Evolutionary conservation across 2,329 filamentous ascomycete species (phyloP).

Genomic region (Cladosporium sp.): DNA sequence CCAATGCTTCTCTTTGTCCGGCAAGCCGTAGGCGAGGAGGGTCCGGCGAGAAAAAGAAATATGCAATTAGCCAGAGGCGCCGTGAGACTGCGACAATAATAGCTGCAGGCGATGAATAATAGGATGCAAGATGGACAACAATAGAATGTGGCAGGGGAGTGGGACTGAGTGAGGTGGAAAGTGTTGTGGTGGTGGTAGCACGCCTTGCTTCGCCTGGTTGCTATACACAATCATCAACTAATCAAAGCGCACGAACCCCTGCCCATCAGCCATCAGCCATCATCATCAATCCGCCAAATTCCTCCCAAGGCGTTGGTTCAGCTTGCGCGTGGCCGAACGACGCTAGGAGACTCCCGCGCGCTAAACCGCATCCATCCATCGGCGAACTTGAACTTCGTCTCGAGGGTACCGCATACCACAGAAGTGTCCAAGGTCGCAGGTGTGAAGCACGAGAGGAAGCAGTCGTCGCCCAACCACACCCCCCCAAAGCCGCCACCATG

Average conservation of each 20-base stretch:
- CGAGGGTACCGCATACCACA: background rate
- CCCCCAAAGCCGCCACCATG: conserved; percentile 58
- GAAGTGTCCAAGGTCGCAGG: background rate
- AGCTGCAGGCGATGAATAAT: background rate
- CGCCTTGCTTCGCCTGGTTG: conserved; percentile 5
- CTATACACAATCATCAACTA: background rate
- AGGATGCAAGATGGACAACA: background rate
- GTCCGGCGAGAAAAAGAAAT: background rate
- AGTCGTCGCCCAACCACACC: background rate
- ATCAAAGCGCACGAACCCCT: conserved; percentile 3
- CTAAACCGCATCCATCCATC: background rate
- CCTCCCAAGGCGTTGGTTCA: background rate
- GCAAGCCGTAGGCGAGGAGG: background rate
- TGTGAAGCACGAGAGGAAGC: background rate
- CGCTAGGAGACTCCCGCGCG: background rate
- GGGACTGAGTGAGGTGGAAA: background rate
- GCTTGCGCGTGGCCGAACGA: background rate
- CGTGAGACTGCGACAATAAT: background rate
- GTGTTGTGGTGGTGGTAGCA: background rate
- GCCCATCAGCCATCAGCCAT: conserved; percentile 33
- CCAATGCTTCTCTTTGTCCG: conserved; percentile 6
- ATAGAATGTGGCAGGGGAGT: background rate
- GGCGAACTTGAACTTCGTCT: background rate
- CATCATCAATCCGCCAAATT: background rate
- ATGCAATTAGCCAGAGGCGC: background rate